Percentiles rank a stretch among this genome's conserved stretches.
Evolutionary conservation across 2,329 filamentous ascomycete species (phyloP).

Genomic region (Lasiodiplodia citricola): DNA sequence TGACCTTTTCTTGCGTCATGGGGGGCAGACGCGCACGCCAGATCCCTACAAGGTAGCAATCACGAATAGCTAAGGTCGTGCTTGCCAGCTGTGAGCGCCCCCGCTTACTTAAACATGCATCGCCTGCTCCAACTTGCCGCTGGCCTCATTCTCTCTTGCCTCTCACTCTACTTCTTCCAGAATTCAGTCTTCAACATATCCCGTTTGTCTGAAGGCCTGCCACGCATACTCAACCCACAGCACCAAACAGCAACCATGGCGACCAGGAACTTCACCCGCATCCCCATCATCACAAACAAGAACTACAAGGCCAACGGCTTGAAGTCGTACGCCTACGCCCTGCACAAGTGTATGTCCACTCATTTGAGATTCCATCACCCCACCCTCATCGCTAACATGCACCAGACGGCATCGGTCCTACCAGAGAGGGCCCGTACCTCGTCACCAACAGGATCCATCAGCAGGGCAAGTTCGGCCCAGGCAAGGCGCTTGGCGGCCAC

Average conservation of each 20-base stretch:
- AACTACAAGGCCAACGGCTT: conserved; percentile 49
- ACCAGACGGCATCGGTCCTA: conserved; percentile 63
- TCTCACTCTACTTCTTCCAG: neutral
- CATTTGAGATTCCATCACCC: neutral
- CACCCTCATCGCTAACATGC: neutral
- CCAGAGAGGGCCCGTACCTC: conserved; percentile 66
- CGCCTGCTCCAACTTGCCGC: neutral
- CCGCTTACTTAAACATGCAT: conserved; percentile 5
- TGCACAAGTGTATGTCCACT: conserved; percentile 58
- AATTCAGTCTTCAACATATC: neutral
- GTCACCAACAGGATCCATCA: conserved; percentile 56
- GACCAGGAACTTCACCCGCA: conserved; percentile 31
- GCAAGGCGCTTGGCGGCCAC: conserved; percentile 56
- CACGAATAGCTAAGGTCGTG: neutral
- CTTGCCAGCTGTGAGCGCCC: neutral
- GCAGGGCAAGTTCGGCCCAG: conserved; percentile 54
- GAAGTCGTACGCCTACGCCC: conserved; percentile 67
- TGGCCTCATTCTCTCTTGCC: neutral
- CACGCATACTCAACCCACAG: neutral
- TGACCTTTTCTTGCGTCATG: conserved; percentile 17
- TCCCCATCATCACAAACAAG: conserved; percentile 35
- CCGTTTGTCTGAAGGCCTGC: neutral
- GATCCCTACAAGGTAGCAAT: neutral
- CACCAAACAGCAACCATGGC: conserved; percentile 12
- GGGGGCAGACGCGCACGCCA: conserved; percentile 6